These are phyloP conservation scores for Verticillium albo-atrum DNA, from an alignment of 2,329 filamentous ascomycete genomes.

Conservation along the genomic window DNA sequence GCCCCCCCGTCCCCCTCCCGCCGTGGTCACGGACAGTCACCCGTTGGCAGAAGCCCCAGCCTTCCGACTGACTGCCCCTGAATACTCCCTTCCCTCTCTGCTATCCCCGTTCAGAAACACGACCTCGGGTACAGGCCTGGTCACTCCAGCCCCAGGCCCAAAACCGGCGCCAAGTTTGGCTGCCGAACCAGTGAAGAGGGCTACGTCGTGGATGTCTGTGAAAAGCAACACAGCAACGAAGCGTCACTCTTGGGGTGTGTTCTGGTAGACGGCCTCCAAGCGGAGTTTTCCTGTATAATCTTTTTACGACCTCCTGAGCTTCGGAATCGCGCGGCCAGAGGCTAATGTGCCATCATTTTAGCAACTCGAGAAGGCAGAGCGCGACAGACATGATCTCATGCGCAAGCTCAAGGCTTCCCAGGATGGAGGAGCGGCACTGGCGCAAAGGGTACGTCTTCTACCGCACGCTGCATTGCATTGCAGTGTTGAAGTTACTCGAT, in stretches of 20 bases:
- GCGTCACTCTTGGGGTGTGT: background rate
- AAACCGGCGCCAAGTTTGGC: background rate
- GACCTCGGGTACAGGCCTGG: background rate
- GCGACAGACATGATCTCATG: conserved; percentile 52
- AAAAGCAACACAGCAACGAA: background rate
- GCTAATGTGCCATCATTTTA: conserved; percentile 19
- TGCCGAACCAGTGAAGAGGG: background rate
- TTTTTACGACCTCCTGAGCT: no score
- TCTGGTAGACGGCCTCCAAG: background rate
- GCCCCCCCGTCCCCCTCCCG: conserved; percentile 1
- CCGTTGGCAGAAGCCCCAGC: background rate
- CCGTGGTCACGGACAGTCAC: conserved; percentile 5
- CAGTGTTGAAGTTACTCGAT: no score
- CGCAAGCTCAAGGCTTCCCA: conserved; percentile 49
- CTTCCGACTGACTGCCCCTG: background rate
- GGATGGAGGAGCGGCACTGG: conserved; percentile 41
- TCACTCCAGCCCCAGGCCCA: background rate
- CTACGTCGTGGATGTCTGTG: background rate
- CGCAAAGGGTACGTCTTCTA: conserved; percentile 45
- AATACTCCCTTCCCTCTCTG: background rate
- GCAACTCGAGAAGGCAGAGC: conserved; percentile 56
- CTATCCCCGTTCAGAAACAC: background rate
- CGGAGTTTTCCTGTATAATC: background rate
- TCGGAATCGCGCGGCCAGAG: conserved; percentile 13
- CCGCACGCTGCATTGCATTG: background rate